These are phyloP conservation scores for Penicillium riverlandense DNA, from an alignment of 495 filamentous ascomycete genomes.

Conservation along the genomic window DNA sequence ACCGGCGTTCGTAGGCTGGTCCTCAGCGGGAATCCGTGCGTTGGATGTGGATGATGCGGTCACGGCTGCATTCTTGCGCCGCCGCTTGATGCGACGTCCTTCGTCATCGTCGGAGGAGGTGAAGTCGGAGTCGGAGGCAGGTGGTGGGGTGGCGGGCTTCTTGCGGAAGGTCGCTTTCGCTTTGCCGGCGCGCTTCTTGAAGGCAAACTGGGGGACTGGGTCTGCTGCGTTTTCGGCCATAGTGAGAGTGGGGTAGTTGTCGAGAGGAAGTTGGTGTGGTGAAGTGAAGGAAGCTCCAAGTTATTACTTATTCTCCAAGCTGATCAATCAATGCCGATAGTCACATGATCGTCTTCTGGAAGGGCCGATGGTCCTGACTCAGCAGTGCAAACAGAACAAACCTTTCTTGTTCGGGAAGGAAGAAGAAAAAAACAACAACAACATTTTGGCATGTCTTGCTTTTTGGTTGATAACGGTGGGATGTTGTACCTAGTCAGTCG, in stretches of 20 bases:
- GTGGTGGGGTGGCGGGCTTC: slow-evolving; percentile 73
- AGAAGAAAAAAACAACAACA: slow-evolving; percentile 6
- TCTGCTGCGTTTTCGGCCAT: slow-evolving; percentile 10
- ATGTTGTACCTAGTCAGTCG: too few relatives aligned
- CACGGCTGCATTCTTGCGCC: slow-evolving; percentile 59
- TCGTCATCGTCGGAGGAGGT: slow-evolving; percentile 72
- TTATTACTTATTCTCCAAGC: too few relatives aligned
- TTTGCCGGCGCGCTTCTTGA: slow-evolving; percentile 78
- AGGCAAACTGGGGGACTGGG: slow-evolving; percentile 33
- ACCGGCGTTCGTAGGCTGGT: slow-evolving; percentile 50
- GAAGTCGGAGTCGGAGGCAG: slow-evolving; percentile 55
- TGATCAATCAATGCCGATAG: too few relatives aligned
- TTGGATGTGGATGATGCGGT: slow-evolving; percentile 45
- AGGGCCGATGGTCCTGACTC: not conserved
- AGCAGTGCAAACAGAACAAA: slow-evolving; percentile 17
- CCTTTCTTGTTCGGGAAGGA: slow-evolving; percentile 4
- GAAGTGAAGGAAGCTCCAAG: not conserved
- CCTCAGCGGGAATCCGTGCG: slow-evolving; percentile 28
- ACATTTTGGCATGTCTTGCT: slow-evolving; percentile 1
- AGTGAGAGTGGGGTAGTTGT: slow-evolving; percentile 3
- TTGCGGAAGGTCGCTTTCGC: slow-evolving; percentile 75
- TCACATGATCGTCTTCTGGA: slow-evolving; percentile 3
- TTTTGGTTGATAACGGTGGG: not conserved
- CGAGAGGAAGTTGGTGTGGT: not conserved
- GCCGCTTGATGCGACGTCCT: slow-evolving; percentile 68